Base-by-base conservation (phyloP, 805 yeast genomes). In the Zygosaccharomyces pseudorouxii region DNA sequence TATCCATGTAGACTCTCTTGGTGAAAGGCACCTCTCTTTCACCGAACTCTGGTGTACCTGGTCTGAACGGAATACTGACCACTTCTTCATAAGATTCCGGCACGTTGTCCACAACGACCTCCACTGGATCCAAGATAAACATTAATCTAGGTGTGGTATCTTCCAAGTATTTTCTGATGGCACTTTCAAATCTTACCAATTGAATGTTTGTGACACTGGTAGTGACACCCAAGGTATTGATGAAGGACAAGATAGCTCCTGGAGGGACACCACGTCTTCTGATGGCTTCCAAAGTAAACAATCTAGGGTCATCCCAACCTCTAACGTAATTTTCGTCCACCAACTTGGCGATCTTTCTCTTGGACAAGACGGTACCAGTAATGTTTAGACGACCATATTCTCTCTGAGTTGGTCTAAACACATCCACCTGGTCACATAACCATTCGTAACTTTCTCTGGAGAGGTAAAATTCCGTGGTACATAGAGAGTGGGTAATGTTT, bases 231-330 rank as follows among this genome's bases (percentile, higher is more conserved):
- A 93, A 78, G 40, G 97, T 92, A 67, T 90, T 88, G 63, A 93
- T 86, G 67, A 93, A 93, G 28, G 89, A 79, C 65, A 93, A 76
- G 66, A 93, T 88, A 25, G 98, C 97, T 39, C 98, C 97, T 10
- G 99, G 99, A 57, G 99, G 99, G 7, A 93, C 84, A 73, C 99
- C 99, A 66, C 99, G 87, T 68, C 99, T 86, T 65, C 89, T 84
- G 52, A 93, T 81, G 45, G 93, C 96, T 59, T 89, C 99, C 59
- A 93, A 78, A 4, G 99, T 93, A 70, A 82, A 93, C 66, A 93
- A 76, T 64, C 99, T 80, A 60, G 99, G 99, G 70, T 93, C 99
- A 69, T 93, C 95, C 99, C 99, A 93, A 40, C 89, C 97, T 68
- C 96, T 81, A 20, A 93, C 99, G 60, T 77, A 72, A 4, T 77